Base-by-base conservation (phyloP, 169 alveolate genomes). In the Plasmodium gallinaceum region DNA sequence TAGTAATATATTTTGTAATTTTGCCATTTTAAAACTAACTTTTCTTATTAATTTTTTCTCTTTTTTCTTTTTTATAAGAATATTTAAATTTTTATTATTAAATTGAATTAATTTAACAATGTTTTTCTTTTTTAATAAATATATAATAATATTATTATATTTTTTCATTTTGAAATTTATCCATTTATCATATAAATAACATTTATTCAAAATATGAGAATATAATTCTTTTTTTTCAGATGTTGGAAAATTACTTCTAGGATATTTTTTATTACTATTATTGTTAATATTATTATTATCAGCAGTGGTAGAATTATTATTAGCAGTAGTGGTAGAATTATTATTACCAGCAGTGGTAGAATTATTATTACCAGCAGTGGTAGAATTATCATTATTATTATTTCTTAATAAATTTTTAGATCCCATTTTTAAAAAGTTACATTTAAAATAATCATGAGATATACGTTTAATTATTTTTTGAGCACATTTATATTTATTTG, bases 161-260 rank as follows among this genome's bases (percentile, higher is more conserved):
- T 68, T 83, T 14, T 45, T 83, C 43, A 83, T 48, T 73, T 66
- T 16, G 43, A 24, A 68, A 16, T 83, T 83, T 10, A 68, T 61
- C 91, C 91, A 83, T 26, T 69, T 83, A 37, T 83, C 58, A 60
- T 83, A 83, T 16, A 83, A 46, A 48, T 83, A 83, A 61, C 91
- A 83, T 18, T 83, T 83, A 24, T 83, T 83, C 5, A 83, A 66
- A 26, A 71, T 62, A 60, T 83, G 91, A 5, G 51, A 54, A 57
- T 46, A 57, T 37, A 37, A 60, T 45, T 68, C 43, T 74, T 18
- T 68, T 68, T 46, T 42, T 48, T 66, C 65, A 3, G 22, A n/a
- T 6, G 10, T 52, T 45, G 58, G 60, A 16, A 65, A 20, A n/a
- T 4, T 32, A 2, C 39, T 32, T 32, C 39, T 32, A 32, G 39